Conservation (phyloP, 2,329 filamentous ascomycete species). For the Colletotrichum sp. region DNA sequence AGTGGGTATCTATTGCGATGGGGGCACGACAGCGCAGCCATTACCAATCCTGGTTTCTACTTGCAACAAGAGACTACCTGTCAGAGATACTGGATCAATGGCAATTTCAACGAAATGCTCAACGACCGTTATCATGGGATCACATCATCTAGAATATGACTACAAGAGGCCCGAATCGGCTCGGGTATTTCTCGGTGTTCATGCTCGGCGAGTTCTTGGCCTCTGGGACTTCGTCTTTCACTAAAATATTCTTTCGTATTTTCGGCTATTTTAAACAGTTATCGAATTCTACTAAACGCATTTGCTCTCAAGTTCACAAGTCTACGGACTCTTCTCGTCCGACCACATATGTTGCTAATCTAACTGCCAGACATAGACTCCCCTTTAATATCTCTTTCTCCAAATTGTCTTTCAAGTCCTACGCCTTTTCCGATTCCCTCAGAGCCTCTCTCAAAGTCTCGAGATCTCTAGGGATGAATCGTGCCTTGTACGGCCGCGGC, state of each 20-base stretch:
- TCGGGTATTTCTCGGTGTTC: not conserved
- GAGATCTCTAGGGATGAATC: slow-evolving; percentile 55
- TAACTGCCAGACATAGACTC: not conserved
- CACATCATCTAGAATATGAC: not conserved
- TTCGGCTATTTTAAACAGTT: fast-evolving
- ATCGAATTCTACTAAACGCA: not conserved
- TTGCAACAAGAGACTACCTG: fast-evolving
- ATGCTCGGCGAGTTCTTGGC: not conserved
- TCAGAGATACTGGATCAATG: not conserved
- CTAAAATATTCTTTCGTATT: no score
- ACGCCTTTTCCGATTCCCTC: not conserved
- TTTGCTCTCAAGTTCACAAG: not conserved
- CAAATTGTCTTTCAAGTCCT: no score
- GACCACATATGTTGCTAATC: not conserved
- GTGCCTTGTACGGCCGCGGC: slow-evolving; percentile 61
- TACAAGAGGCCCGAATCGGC: no score
- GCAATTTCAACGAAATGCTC: fast-evolving
- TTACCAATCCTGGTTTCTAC: not conserved
- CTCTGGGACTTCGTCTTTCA: fast-evolving
- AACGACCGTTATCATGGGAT: not conserved
- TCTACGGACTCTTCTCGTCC: not conserved
- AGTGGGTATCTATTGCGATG: not conserved
- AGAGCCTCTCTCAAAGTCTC: not conserved
- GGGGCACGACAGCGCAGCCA: not conserved
- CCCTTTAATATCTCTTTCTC: not conserved